These are phyloP conservation scores for Chlorella sorokiniana DNA, from an alignment of 139 green algal species.

Conservation along the genomic window DNA sequence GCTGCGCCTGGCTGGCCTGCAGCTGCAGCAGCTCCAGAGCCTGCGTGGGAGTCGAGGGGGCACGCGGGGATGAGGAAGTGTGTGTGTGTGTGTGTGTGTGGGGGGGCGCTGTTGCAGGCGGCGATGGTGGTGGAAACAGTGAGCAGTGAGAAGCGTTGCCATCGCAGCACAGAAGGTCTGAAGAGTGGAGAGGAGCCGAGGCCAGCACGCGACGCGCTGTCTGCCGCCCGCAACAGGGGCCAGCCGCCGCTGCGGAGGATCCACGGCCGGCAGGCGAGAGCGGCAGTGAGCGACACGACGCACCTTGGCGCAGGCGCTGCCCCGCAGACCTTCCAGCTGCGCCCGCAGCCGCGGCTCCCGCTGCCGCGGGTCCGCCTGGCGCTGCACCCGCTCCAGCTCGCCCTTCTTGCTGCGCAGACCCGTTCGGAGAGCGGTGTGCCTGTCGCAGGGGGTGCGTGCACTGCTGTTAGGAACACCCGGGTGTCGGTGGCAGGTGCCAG, in stretches of 20 bases:
- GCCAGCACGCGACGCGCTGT: too few relatives aligned
- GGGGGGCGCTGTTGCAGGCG: not conserved
- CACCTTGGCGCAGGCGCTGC: not conserved
- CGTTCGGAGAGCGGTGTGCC: not conserved
- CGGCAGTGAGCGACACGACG: not conserved
- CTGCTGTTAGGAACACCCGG: too few relatives aligned
- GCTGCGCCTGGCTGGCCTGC: slow-evolving; percentile 26
- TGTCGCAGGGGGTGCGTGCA: not conserved
- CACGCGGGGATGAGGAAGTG: not conserved
- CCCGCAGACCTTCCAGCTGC: not conserved
- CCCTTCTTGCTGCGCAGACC: not conserved
- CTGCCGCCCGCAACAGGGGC: too few relatives aligned
- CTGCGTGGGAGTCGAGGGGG: slow-evolving; percentile 1
- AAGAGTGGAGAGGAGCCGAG: too few relatives aligned
- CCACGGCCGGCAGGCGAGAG: too few relatives aligned
- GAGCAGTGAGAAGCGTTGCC: too few relatives aligned
- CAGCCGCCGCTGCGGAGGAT: too few relatives aligned
- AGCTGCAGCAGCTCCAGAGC: not conserved
- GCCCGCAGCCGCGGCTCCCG: not conserved
- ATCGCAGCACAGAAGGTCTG: too few relatives aligned
- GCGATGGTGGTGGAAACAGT: too few relatives aligned
- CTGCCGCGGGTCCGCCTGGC: not conserved
- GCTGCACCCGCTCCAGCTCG: slow-evolving; percentile 1
- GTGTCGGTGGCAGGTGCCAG: too few relatives aligned
- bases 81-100: too few relatives aligned